phyloP scores from a whole-genome alignment of 495 filamentous ascomycete species.

The Astrothelium subdiscretum region DNA sequence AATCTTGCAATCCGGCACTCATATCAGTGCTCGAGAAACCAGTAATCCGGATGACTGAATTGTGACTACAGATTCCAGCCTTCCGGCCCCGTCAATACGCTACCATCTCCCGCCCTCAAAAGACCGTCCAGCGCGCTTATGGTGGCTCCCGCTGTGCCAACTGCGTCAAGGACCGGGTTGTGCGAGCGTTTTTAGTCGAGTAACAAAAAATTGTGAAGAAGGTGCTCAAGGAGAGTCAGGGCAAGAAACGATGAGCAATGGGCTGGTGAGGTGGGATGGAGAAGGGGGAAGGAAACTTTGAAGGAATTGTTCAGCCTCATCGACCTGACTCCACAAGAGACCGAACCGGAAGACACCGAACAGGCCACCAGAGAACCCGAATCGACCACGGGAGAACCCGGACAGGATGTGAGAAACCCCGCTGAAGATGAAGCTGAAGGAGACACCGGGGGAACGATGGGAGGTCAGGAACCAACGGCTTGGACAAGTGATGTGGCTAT shows the following conservation, averaged over 20 bases:
- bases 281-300: neutral
- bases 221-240: slow-evolving; percentile 89
- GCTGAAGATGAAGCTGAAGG: too few species aligned
- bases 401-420: too few species aligned
- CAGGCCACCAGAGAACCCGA: too few species aligned
- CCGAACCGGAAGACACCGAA: too few species aligned
- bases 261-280: neutral
- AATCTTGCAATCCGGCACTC: neutral
- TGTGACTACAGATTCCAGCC: slow-evolving; percentile 81
- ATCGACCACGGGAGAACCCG: too few species aligned
- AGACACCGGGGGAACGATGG: too few species aligned
- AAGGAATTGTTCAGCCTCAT: too few species aligned
- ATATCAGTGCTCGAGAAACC: neutral
- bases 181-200: slow-evolving; percentile 96
- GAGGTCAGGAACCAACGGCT: too few species aligned
- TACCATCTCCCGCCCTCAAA: slow-evolving; percentile 90
- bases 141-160: slow-evolving; percentile 95
- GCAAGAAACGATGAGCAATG: slow-evolving; percentile 55
- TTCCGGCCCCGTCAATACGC: slow-evolving; percentile 96
- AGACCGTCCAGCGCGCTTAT: slow-evolving; percentile 96
- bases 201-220: slow-evolving; percentile 99
- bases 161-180: slow-evolving; percentile 95
- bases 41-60: too few species aligned
- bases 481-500: too few species aligned
- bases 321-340: too few species aligned